phyloP scores from a whole-genome alignment of 176 grass and related monocot genomes.

The Avena atlantica region DNA sequence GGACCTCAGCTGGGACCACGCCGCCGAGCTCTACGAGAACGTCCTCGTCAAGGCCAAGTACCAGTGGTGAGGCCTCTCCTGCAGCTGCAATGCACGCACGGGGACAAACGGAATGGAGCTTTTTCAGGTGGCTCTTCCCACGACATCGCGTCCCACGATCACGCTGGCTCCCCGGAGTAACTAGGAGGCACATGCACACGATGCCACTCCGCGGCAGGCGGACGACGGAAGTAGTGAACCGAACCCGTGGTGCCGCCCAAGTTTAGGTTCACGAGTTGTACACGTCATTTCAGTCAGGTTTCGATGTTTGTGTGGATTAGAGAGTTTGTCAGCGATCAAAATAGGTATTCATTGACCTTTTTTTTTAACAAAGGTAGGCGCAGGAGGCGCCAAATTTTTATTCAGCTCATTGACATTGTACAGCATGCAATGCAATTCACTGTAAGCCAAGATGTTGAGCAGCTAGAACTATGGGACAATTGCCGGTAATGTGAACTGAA shows the following conservation, averaged over 20 bases:
- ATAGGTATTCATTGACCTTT: neutral
- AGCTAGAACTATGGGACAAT: too few species aligned
- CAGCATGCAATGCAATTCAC: too few species aligned
- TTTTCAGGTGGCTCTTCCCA: neutral
- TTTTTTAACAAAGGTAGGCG: too few species aligned
- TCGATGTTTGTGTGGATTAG: neutral
- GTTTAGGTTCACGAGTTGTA: neutral
- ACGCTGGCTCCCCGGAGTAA: neutral
- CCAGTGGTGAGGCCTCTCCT: conserved; percentile 67
- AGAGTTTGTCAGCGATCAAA: neutral
- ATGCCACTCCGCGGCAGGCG: neutral
- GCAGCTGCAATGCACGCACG: neutral
- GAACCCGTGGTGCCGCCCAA: neutral
- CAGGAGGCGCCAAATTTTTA: too few species aligned
- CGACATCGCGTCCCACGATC: neutral
- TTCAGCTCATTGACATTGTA: too few species aligned
- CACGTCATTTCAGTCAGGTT: neutral
- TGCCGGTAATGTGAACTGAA: too few species aligned
- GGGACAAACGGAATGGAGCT: neutral
- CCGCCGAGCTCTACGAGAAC: conserved; percentile 81
- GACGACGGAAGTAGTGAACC: neutral
- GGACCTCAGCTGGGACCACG: conserved; percentile 92
- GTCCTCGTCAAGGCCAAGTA: conserved; percentile 95
- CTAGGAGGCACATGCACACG: neutral
- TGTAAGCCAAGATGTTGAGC: too few species aligned